Base-by-base conservation (phyloP, 176 grass and related monocot species). In the Zizania latifolia region DNA sequence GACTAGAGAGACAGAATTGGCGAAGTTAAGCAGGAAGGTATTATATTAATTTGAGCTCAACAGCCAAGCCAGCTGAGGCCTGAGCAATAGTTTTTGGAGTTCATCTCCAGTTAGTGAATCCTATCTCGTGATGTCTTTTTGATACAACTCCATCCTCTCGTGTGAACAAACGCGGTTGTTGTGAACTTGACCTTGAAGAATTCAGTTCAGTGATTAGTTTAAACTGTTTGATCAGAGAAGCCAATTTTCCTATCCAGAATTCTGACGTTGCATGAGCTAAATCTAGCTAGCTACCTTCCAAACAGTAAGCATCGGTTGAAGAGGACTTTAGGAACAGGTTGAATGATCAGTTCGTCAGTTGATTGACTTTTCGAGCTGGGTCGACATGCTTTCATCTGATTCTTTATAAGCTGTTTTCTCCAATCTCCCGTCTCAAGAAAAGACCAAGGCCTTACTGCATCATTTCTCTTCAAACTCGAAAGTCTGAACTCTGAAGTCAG, bases 101-200 rank as follows among this genome's bases (percentile, higher is more conserved):
- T 15, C 27, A 28, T 69, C 63, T 6, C 43, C 65, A 56, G 65
- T 55, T 23, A 66, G 63, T 28, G 16, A 16, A 76, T 81, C 35
- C 65, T 17, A 57, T 15, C 29, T 30, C 24, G 17, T 1, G 58
- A 71, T 57, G 29, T 37, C 63, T 77, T 82, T 72, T 6, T 24
- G n/a, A n/a, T n/a, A 65, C 8, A 68, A 36, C 26, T 37, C 26
- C 13, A 72, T 58, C 58, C 26, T 28, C 31, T n/a, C n/a, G 8
- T 58, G n/a, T 28, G 13, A 31, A 31, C 13, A 53, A 15, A 73
- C 68, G 32, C 60, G 57, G 50, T 73, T 83, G 26, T 48, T 83
- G 59, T 34, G 74, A 83, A 19, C 24, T 82, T 83, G 67, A 83
- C 79, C 51, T 68, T 78, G 79, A 73, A 83, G 68, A 6, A 9